A percentile compares a stretch with the other conserved stretches of the same genome.
Evolutionary conservation across 371 early-diverging fungal genomes (phyloP).

Genomic region (Conidiobolus incongruus): DNA sequence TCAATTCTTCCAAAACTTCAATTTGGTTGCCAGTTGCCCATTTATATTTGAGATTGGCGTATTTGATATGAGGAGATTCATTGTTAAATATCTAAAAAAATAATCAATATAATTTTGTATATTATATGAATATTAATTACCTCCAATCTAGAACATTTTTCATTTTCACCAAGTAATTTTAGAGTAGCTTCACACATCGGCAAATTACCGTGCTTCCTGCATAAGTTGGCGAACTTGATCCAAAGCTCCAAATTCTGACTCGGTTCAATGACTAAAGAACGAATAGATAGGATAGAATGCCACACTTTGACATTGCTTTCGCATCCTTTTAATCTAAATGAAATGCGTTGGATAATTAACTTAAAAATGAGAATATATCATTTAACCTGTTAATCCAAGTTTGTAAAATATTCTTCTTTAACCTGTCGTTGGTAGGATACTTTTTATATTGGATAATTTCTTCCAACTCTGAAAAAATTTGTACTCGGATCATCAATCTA

Average conservation of each 20-base stretch:
- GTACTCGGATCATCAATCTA: conserved; percentile 72
- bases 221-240: conserved; percentile 88
- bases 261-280: conserved; percentile 73
- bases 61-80: conserved; percentile 60
- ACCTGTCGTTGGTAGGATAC: too few relatives aligned
- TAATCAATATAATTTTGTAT: too few relatives aligned
- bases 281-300: conserved; percentile 79
- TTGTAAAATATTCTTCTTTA: too few relatives aligned
- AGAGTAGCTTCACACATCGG: conserved; percentile 64
- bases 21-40: conserved; percentile 58
- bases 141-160: neutral
- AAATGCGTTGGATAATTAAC: too few relatives aligned
- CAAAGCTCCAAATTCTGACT: conserved; percentile 83
- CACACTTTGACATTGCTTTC: conserved; percentile 90
- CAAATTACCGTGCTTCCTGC: conserved; percentile 73
- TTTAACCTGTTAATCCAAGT: too few relatives aligned
- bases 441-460: conserved; percentile 85
- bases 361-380: too few relatives aligned
- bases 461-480: conserved; percentile 92
- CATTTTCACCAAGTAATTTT: conserved; percentile 25
- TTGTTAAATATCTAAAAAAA: conserved; percentile 6
- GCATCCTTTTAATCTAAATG: conserved; percentile 67
- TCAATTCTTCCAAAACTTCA: conserved; percentile 26
- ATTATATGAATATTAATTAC: neutral
- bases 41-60: conserved; percentile 83